Base-by-base conservation (phyloP, 2,329 filamentous ascomycete genomes). In the Scorias spongiosa region DNA sequence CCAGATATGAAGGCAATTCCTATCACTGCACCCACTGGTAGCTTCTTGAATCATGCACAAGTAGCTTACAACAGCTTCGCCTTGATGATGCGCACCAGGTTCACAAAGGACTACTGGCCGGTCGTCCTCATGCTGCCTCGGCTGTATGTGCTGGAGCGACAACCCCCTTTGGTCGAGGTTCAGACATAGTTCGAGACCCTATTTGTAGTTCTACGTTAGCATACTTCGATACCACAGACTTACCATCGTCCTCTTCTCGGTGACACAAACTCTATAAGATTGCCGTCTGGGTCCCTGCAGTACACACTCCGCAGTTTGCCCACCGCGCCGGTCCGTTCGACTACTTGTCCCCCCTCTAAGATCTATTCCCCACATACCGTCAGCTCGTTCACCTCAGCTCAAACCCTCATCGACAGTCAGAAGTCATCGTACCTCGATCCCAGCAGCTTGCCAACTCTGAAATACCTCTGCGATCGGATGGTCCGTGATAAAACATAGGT, bases 261-360 rank as follows among this genome's bases (percentile, higher is more conserved):
- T 40, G 17, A 40, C 28, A 63, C 72, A 56, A 52, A 80, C 75
- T 80, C 76, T 36, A 80, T 68, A 49, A 80, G 51, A 55, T 78
- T 79, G 5, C 70, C 72, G 58, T 80, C 76, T 2, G 74, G 74
- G 57, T 80, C 76, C 32, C 75, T 62, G 42, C 75, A 66, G 57
- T 79, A 80, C 2, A 80, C 63, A 55, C 75, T 79, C 42, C 66
- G 61, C 39, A 80, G 59, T 44, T 60, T 67, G 0, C 75, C 74
- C 43, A 63, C 61, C 0, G 76, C 75, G 1, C 76, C 76, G 0
- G 71, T 78, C 39, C 76, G 62, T 10, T 63, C 55, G 4, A 79
- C 75, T 10, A 76, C 63, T 39, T 67, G 54, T 0, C 64, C 66
- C 1, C 69, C 71, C 46, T 77, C 71, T 2, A 61, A 38, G 11